Percentiles rank a stretch among this genome's conserved stretches.
These are phyloP conservation scores for Eucalyptus marginata DNA, from an alignment of 345 rosid species.

Conservation along the genomic window DNA sequence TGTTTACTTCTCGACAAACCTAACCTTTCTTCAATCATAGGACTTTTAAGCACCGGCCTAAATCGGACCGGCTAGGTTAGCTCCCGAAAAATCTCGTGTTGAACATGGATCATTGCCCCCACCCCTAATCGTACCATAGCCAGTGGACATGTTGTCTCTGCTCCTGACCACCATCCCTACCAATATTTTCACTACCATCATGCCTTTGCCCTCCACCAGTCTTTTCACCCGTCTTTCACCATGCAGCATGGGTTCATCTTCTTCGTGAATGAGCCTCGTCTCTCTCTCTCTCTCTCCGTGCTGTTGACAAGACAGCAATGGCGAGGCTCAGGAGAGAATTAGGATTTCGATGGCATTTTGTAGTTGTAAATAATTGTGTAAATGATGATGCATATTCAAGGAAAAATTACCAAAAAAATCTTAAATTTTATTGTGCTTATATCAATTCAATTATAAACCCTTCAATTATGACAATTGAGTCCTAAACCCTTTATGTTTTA, in stretches of 20 bases:
- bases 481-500: too few relatives aligned
- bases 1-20: neutral
- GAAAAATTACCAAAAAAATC: neutral
- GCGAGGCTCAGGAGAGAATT: neutral
- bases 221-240: neutral
- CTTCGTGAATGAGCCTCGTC: neutral
- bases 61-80: neutral
- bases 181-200: neutral
- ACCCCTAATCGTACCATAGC: neutral
- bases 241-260: neutral
- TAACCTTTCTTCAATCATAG: neutral
- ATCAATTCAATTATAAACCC: too few relatives aligned
- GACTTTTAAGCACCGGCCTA: neutral
- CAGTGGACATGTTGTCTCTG: neutral
- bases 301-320: neutral
- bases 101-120: neutral
- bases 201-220: neutral
- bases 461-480: rapidly evolving
- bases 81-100: neutral
- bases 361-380: too few relatives aligned
- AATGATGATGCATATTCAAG: neutral
- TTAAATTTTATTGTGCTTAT: too few relatives aligned
- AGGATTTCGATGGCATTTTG: neutral
- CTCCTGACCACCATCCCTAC: neutral
- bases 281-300: neutral